phyloP scores from a whole-genome alignment of 2,329 filamentous ascomycete genomes.

The Colletotrichum limetticola region DNA sequence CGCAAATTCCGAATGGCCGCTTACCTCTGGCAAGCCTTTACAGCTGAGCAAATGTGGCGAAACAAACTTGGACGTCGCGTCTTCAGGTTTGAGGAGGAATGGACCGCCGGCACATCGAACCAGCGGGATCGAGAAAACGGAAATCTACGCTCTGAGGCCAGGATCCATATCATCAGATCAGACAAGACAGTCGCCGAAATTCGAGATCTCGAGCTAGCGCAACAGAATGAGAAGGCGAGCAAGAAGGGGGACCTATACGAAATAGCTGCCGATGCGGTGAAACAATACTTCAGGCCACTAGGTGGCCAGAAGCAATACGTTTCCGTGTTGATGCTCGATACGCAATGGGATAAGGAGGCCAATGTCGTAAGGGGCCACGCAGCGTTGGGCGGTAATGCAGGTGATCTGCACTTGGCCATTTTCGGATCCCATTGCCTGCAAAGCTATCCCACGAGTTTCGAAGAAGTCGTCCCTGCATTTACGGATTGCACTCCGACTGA shows the following conservation, averaged over 20 bases:
- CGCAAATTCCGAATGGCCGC: conserved; percentile 95
- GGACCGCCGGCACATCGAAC: conserved; percentile 85
- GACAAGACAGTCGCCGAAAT: conserved; percentile 89
- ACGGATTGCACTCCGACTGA: conserved; percentile 92
- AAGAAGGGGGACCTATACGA: conserved; percentile 79
- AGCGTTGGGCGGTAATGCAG: conserved; percentile 79
- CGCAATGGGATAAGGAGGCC: conserved; percentile 82
- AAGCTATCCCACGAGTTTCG: conserved; percentile 88
- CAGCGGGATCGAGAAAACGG: conserved; percentile 76
- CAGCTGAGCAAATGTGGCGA: conserved; percentile 94
- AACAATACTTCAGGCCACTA: conserved; percentile 77
- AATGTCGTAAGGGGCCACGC: conserved; percentile 84
- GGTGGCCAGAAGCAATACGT: conserved; percentile 89
- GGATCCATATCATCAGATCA: conserved; percentile 84
- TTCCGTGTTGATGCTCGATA: conserved; percentile 85
- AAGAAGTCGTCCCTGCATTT: conserved; percentile 91
- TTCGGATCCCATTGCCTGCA: conserved; percentile 94
- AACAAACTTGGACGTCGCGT: conserved; percentile 86
- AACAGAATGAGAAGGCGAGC: conserved; percentile 77
- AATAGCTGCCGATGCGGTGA: conserved; percentile 82
- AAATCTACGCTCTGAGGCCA: conserved; percentile 89
- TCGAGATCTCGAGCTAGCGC: conserved; percentile 79
- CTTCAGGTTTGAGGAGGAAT: conserved; percentile 95
- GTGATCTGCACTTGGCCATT: conserved; percentile 83
- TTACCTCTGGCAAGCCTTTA: conserved; percentile 97